These are phyloP conservation scores for Colletotrichum orchidophilum DNA, from an alignment of 2,329 filamentous ascomycete genomes.

Conservation along the genomic window DNA sequence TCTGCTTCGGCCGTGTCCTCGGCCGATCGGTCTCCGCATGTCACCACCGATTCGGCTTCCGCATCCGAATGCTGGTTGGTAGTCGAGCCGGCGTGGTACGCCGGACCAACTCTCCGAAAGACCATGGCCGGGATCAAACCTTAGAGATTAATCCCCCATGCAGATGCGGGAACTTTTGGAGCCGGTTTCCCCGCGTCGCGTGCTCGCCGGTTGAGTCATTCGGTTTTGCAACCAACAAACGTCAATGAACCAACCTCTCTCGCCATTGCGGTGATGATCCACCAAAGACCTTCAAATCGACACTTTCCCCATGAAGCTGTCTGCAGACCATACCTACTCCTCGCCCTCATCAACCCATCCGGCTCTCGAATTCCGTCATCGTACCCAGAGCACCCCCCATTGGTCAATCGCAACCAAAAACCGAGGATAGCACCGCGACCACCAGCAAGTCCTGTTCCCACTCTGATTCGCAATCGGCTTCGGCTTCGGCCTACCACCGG, in stretches of 20 bases:
- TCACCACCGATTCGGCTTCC: too few relatives aligned
- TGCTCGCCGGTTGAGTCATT: conserved; percentile 17
- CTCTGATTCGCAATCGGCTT: background rate
- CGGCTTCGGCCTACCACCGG: background rate
- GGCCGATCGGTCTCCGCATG: background rate
- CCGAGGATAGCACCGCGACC: background rate
- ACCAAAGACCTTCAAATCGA: background rate
- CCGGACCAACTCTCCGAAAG: background rate
- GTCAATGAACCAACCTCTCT: background rate
- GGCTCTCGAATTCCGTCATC: background rate
- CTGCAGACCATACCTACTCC: background rate
- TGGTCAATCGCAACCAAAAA: conserved; percentile 8
- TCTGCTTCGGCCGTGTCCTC: background rate
- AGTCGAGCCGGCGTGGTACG: background rate
- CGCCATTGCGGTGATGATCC: background rate
- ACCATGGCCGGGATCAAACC: background rate
- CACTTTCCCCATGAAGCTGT: background rate
- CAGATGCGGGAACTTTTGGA: conserved; percentile 14
- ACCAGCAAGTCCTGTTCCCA: background rate
- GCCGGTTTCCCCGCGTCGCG: conserved; percentile 1
- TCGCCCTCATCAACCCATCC: background rate
- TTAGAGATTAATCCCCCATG: background rate
- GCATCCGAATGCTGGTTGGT: background rate
- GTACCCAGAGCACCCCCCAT: background rate
- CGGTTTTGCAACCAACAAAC: background rate